phyloP scores from a whole-genome alignment of 2,329 filamentous ascomycete species.

The Colletotrichum orbiculare region DNA sequence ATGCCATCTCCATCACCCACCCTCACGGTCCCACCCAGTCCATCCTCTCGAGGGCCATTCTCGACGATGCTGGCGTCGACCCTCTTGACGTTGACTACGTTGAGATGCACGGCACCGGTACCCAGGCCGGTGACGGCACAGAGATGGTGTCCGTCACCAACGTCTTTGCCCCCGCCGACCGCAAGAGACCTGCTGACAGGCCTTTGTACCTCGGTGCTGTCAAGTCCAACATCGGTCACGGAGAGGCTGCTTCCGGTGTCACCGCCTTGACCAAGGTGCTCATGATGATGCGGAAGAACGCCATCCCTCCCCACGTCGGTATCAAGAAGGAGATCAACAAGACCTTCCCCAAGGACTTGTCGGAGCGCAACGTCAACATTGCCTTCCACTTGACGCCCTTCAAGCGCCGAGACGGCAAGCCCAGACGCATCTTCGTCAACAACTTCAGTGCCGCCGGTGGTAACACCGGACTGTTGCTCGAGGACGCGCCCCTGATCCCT shows the following conservation, averaged over 20 bases:
- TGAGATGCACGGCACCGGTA: constrained; percentile 91
- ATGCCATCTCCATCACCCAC: constrained; percentile 85
- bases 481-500: constrained; percentile 65
- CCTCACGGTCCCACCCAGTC: constrained; percentile 84
- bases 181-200: constrained; percentile 58
- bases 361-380: constrained; percentile 68
- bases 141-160: constrained; percentile 83
- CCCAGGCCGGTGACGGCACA: constrained; percentile 83
- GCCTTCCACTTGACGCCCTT: constrained; percentile 64
- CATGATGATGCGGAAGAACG: constrained; percentile 71
- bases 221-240: constrained; percentile 74
- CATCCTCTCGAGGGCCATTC: constrained; percentile 74
- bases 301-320: constrained; percentile 74
- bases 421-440: constrained; percentile 67
- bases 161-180: constrained; percentile 60
- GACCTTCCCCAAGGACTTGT: constrained; percentile 67
- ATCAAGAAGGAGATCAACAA: constrained; percentile 74
- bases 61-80: constrained; percentile 79
- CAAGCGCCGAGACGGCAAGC: constrained; percentile 58
- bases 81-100: constrained; percentile 84
- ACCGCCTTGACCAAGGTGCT: constrained; percentile 74
- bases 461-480: constrained; percentile 74
- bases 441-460: constrained; percentile 79
- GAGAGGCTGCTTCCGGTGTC: constrained; percentile 70
- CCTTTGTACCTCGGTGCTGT: constrained; percentile 71